These are phyloP conservation scores for Yamadazyma triangularis DNA, from an alignment of 1,139 yeast genomes.

Conservation along the genomic window DNA sequence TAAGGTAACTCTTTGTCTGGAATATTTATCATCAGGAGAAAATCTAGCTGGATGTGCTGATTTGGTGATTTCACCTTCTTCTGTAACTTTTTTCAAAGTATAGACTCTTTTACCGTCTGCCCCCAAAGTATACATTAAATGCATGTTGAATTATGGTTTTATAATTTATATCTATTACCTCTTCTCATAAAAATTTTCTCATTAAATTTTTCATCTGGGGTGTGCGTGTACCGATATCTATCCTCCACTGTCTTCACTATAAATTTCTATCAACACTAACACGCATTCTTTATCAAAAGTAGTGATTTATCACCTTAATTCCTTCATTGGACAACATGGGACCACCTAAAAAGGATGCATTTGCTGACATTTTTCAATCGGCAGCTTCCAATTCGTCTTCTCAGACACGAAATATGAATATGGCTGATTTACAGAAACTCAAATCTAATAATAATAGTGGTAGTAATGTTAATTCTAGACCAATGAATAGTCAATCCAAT, in stretches of 20 bases:
- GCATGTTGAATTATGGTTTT: conserved; percentile 51
- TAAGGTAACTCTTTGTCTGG: conserved; percentile 97
- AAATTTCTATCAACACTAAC: too few relatives aligned
- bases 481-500: conserved; percentile 1
- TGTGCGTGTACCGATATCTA: not conserved
- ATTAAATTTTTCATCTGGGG: conserved; percentile 1
- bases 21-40: conserved; percentile 98
- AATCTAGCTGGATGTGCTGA: conserved; percentile 99
- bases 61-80: conserved; percentile 89
- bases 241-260: too few relatives aligned
- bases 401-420: conserved; percentile 6
- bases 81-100: conserved; percentile 81
- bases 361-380: conserved; percentile 42
- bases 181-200: conserved; percentile 1
- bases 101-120: conserved; percentile 93
- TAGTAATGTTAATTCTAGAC: conserved; percentile 1
- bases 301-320: too few relatives aligned
- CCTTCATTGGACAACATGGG: too few relatives aligned
- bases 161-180: conserved; percentile 5
- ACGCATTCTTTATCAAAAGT: too few relatives aligned
- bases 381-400: conserved; percentile 17
- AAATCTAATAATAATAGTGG: conserved; percentile 2
- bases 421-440: conserved; percentile 10
- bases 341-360: conserved; percentile 45
- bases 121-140: conserved; percentile 96